phyloP scores from a whole-genome alignment of 1,139 yeast species.

The Debaryomyces sp. region DNA sequence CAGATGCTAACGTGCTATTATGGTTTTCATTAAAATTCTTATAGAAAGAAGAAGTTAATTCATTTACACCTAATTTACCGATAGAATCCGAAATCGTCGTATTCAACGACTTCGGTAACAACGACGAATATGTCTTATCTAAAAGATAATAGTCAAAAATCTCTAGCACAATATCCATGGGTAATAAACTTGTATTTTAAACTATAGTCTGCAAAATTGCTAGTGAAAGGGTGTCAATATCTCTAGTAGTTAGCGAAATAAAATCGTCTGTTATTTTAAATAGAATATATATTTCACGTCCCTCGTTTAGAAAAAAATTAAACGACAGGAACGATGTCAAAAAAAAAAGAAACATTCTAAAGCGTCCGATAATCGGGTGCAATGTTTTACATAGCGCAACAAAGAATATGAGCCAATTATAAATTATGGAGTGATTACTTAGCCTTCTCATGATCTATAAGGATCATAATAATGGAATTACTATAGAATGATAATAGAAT shows the following conservation, averaged over 20 bases:
- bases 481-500: background rate
- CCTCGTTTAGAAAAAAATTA: slow-evolving; percentile 10
- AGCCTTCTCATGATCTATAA: background rate
- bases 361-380: slow-evolving; percentile 12
- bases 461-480: background rate
- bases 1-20: slow-evolving; percentile 13
- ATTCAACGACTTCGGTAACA: slow-evolving; percentile 33
- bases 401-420: background rate
- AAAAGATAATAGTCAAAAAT: slow-evolving; percentile 68
- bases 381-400: background rate
- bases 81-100: slow-evolving; percentile 24
- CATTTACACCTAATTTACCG: slow-evolving; percentile 5
- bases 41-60: slow-evolving; percentile 7
- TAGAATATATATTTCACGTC: slow-evolving; percentile 5
- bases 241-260: background rate
- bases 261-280: background rate
- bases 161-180: slow-evolving; percentile 91
- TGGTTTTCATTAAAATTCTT: background rate
- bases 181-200: background rate
- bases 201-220: background rate
- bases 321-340: slow-evolving; percentile 13
- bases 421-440: background rate
- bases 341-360: background rate
- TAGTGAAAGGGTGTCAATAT: background rate
- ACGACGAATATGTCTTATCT: slow-evolving; percentile 68